Evolutionary conservation across 2,329 filamentous ascomycete genomes (phyloP), one percentile per base, ranked within the genome.

Genomic region (Pleomassaria siparia): DNA sequence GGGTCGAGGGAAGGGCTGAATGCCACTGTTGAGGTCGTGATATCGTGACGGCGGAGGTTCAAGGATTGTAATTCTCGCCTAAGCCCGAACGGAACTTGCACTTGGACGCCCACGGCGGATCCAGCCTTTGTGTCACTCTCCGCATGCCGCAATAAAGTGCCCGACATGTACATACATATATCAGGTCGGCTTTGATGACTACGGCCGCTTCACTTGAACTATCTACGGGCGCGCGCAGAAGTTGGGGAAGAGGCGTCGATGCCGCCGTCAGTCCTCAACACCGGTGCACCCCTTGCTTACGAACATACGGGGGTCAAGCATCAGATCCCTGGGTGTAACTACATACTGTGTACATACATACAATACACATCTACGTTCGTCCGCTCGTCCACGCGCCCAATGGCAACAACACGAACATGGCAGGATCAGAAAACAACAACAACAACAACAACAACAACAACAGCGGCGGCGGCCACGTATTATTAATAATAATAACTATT

Each of bases 1-100:
- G 28, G 24, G 33, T 20, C 32, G 50, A 42, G 33, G 33, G 41
- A 44, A 52, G 47, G 44, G 44, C 10, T n/a, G 28, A 29, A 40
- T 21, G 33, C 25, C n/a, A 35, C 18, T 40, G 25, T 20, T 7
- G 29, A 35, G 32, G 36, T 40, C 36, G 36, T 40, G 36, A 40
- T 20, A n/a, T 41, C 22, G 24, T 20, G 22, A 28, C 24, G 39
- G 24, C 39, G 39, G 26, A 41, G 22, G 24, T 41, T 16, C 35
- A 37, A 37, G 35, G 35, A 37, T 37, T 28, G 39, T 13, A 40
- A 40, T 40, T 24, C 36, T 37, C 18, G 18, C 18, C 35, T 37
- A 24, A 21, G 35, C 35, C 35, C 35, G 20, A 37, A 24, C 9
- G 7, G 35, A 22, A 37, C 35, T n/a, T 26, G 25, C 25, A 26